Evolutionary conservation across 2,329 filamentous ascomycete genomes (phyloP), one percentile per base, ranked within the genome.

Genomic region (Metarhizium robertsii): DNA sequence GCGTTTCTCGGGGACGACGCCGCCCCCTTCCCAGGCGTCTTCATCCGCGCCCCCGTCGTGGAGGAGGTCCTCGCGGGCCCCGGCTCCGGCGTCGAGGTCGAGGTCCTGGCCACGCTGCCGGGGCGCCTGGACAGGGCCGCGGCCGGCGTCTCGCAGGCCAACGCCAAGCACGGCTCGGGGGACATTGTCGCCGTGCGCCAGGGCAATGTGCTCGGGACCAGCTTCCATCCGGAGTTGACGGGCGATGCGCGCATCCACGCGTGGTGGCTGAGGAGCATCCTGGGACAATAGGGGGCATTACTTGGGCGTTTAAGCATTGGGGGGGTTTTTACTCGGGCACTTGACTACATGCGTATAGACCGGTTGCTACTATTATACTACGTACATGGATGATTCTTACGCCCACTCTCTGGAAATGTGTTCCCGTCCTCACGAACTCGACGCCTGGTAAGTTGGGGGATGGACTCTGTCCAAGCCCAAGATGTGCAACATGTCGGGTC

Each of bases 141-240:
- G 57, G 58, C 67, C 47, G 67, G 72, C 53, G 59, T 72, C 42
- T 67, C 72, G 34, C 64, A 75, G 62, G 69, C 70, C 30, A 65
- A 67, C 43, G 66, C 63, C 3, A 71, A 69, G 54, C 66, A 70
- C n/a, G 72, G 72, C 47, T 79, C 77, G 2, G 82, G 86, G 2
- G 88, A 95, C 61, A 92, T 97, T 53, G 85, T 97, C 52, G 92
- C 92, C 0, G 90, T 97, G 38, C 80, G 82, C 60, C 92, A 97
- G 72, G 90, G 87, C 0, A 96, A 96, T 70, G 87, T 96, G 0
- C 87, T 97, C 64, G 94, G 91, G 4, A 96, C 88, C 3, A 96
- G 92, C 65, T 99, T 97, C 67, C 94, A 97, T 65, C 94, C 94
- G 0, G 94, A 99, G 71, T 71, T 99, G 69, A 97, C 92, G 0